Base-by-base conservation (phyloP, 768 basidiomycete species). In the Tephrocybe sp. region DNA sequence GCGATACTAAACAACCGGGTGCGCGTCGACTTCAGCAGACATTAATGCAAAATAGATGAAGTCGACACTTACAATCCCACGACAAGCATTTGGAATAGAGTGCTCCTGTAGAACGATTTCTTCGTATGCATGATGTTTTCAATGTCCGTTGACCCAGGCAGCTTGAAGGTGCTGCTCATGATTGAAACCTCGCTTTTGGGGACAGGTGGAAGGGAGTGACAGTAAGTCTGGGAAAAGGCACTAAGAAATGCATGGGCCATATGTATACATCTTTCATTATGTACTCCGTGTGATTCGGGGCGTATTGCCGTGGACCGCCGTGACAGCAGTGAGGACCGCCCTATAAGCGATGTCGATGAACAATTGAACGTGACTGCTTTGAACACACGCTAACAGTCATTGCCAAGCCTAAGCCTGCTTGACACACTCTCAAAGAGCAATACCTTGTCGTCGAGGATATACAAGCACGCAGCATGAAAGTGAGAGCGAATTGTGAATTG, bases 1-100 rank as follows among this genome's bases (percentile, higher is more conserved):
- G 36, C 25, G 18, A 57, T 54, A 45, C 52, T 57, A 30, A 2
- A 36, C 9, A 36, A 36, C 4, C 34, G 15, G 15, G 24, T 15
- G 12, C 1, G 38, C 38, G 48, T 14, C 14, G n/a, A 24, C 20
- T n/a, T 17, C 12, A 14, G 26, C 28, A n/a, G 15, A 20, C 8
- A 4, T 17, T n/a, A n/a, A n/a, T n/a, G n/a, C n/a, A n/a, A n/a
- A n/a, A 37, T 24, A 1, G 24, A 39, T 18, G 21, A 23, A 4
- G 28, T n/a, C 10, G 23, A 26, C 23, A 48, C 58, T 5, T 49
- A 57, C 52, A 59, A 34, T 38, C 52, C 44, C 24, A 56, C 42
- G 23, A 55, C 30, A n/a, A 55, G 41, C 15, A 58, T 51, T 38
- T 54, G 58, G 39, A 54, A 54, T 4, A 54, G 23, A 14, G 58